phyloP scores from a whole-genome alignment of 768 basidiomycete species.

The Clavulina sp. region DNA sequence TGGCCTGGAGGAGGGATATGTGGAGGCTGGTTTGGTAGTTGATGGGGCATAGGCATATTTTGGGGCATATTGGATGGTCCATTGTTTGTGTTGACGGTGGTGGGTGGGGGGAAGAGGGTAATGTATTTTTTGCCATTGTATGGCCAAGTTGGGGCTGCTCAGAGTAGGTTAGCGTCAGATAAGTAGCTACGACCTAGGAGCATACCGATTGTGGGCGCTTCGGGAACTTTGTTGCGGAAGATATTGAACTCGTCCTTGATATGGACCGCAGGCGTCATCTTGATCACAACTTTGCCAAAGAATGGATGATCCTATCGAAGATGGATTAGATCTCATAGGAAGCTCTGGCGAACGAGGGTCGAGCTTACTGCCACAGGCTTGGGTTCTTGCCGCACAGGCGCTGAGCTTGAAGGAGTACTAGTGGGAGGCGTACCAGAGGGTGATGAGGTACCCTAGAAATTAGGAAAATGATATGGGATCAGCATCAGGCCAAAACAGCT shows the following conservation, averaged over 20 bases:
- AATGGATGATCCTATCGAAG: slow-evolving; percentile 43
- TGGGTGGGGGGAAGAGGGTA: slow-evolving; percentile 46
- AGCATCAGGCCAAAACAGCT: not conserved
- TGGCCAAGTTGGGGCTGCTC: slow-evolving; percentile 59
- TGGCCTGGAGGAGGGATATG: too few species aligned
- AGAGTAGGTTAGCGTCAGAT: not conserved
- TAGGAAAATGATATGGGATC: not conserved
- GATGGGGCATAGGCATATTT: not conserved
- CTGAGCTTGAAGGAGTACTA: slow-evolving; percentile 23
- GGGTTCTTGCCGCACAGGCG: slow-evolving; percentile 4
- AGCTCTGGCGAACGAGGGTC: not conserved
- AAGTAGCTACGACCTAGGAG: slow-evolving; percentile 10
- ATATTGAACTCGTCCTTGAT: slow-evolving; percentile 97
- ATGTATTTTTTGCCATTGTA: slow-evolving; percentile 80
- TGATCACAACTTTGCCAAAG: slow-evolving; percentile 59
- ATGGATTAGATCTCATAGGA: not conserved
- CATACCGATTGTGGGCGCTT: slow-evolving; percentile 59
- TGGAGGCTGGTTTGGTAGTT: too few species aligned
- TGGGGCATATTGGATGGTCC: not conserved
- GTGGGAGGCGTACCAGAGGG: slow-evolving; percentile 3
- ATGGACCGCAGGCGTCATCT: slow-evolving; percentile 59
- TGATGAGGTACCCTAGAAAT: not conserved
- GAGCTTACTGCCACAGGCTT: slow-evolving; percentile 2
- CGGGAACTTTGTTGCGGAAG: slow-evolving; percentile 71
- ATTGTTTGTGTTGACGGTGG: not conserved